phyloP scores from a whole-genome alignment of 2,329 filamentous ascomycete genomes.

The Cryphonectria japonica region DNA sequence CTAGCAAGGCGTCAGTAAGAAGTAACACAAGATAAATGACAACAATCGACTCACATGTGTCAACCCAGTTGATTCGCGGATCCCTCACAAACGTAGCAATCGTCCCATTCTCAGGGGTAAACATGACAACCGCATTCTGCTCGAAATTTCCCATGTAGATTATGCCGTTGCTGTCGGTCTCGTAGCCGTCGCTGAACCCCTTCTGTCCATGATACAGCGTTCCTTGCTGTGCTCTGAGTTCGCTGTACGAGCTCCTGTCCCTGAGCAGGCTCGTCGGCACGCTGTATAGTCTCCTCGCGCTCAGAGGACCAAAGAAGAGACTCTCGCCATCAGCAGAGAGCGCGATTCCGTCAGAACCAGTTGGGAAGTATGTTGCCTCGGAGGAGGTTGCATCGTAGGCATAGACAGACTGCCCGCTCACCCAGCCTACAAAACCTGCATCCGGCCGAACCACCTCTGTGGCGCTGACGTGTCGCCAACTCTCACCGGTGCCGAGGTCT shows the following conservation, averaged over 20 bases:
- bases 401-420: constrained; percentile 54
- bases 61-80: constrained; percentile 49
- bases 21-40: background rate
- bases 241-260: constrained; percentile 41
- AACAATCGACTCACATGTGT: constrained; percentile 42
- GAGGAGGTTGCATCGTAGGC: constrained; percentile 41
- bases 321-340: constrained; percentile 51
- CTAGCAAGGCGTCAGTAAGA: constrained; percentile 15
- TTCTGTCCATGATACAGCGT: constrained; percentile 50
- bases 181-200: constrained; percentile 55
- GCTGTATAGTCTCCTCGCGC: constrained; percentile 47
- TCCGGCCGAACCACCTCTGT: constrained; percentile 45
- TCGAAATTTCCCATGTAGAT: constrained; percentile 56
- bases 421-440: constrained; percentile 49
- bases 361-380: constrained; percentile 41
- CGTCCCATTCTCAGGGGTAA: constrained; percentile 44
- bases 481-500: constrained; percentile 51
- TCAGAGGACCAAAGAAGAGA: constrained; percentile 51
- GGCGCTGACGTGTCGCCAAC: constrained; percentile 53
- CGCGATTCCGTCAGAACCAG: constrained; percentile 56
- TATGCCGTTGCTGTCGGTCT: constrained; percentile 53
- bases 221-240: constrained; percentile 47
- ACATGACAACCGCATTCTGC: constrained; percentile 51
- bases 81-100: constrained; percentile 48
- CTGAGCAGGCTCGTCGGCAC: constrained; percentile 45